A percentile compares a stretch with the other conserved stretches of the same genome.
Conservation (phyloP, 192 early-diverging fungal genomes). For the Anaeromyces robustus region DNA sequence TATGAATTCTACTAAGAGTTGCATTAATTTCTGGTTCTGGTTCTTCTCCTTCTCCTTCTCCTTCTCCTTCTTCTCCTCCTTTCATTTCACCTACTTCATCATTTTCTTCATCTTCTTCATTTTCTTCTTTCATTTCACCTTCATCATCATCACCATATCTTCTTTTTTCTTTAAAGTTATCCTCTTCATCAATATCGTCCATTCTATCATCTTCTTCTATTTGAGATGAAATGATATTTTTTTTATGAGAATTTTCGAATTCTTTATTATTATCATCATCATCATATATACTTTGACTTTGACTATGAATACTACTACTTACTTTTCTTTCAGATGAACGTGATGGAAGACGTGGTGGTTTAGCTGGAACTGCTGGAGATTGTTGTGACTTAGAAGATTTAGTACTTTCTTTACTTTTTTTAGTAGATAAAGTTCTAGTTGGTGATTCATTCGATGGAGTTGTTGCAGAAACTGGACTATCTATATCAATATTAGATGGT, state of each 20-base stretch:
- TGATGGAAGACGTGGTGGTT: background rate
- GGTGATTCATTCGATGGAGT: too few species aligned
- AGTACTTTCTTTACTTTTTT: too few species aligned
- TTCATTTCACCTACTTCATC: background rate
- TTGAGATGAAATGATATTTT: too few species aligned
- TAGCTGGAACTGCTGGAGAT: too few species aligned
- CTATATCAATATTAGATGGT: conserved; percentile 54
- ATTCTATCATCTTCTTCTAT: too few species aligned
- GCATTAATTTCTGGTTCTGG: background rate
- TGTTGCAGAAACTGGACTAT: conserved; percentile 47
- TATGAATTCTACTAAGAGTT: background rate
- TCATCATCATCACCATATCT: too few species aligned
- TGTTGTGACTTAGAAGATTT: too few species aligned
- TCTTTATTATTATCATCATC: too few species aligned
- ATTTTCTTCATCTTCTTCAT: background rate
- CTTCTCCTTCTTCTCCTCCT: background rate
- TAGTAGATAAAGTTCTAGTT: too few species aligned
- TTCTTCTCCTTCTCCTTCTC: background rate
- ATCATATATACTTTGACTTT: too few species aligned
- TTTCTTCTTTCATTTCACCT: background rate
- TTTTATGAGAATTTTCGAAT: too few species aligned
- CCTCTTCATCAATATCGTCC: background rate
- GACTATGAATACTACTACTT: background rate
- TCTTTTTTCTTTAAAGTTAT: background rate
- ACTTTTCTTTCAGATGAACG: background rate